Evolutionary conservation across 2,329 filamentous ascomycete genomes (phyloP), one percentile per base, ranked within the genome.

Genomic region (Arthrinium phaeospermum): DNA sequence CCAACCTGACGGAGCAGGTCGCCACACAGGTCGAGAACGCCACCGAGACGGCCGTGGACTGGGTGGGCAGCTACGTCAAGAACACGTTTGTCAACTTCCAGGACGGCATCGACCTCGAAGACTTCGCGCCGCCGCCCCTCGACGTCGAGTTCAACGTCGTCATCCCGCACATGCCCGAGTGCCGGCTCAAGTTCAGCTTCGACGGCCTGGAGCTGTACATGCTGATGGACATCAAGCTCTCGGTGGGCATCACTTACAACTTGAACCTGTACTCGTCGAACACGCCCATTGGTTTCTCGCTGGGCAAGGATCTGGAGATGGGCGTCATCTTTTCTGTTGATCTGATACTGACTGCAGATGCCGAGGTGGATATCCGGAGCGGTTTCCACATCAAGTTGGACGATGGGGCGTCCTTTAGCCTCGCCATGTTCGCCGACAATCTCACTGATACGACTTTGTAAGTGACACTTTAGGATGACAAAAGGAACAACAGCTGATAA

Each of bases 371-470:
- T 41, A 85, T 91, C 16, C 86, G 81, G 68, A 86, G 81, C 24
- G 89, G 89, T 0, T 86, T 91, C 46, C 89, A 91, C 74, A 82
- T 91, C 70, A 83, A 84, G 70, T 78, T 90, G 0, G 85, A 90
- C 4, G 85, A 90, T 61, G 84, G 84, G 0, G 76, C 88, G 0
- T 78, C 78, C 0, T 79, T 91, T 30, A 81, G 86, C 1, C 82
- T 91, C 22, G 80, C 83, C 0, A 76, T 91, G 37, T 90, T 91
- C 68, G 81, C 83, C 34, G 79, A 84, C 2, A 81, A 87, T 10
- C 81, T 90, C 0, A 85, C 87, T 0, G 80, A 81, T 1, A 79
- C 90, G 10, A 81, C 78, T 3, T 83, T 89, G 87, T 89, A 80
- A 84, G 88, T 81, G 14, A 27, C 7, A 45, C 10, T 7, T 3